phyloP scores from a whole-genome alignment of 345 rosid genomes.

The Lenwebbia sp. region DNA sequence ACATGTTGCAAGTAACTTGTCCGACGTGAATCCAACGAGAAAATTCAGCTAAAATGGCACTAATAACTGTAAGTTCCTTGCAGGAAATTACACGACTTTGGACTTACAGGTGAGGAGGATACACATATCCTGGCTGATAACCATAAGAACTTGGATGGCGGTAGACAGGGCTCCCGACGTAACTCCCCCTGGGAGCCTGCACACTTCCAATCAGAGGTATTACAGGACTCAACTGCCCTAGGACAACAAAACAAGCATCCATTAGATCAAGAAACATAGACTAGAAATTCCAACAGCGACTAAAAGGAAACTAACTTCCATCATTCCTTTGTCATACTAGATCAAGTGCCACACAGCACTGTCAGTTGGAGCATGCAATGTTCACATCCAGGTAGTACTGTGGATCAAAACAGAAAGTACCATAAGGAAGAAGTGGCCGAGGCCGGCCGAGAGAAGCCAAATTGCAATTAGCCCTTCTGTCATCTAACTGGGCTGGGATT shows the following conservation, averaged over 20 bases:
- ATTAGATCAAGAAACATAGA: background rate
- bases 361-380: background rate
- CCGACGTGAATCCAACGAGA: no score
- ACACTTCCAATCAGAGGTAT: conserved; percentile 5
- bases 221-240: conserved; percentile 12
- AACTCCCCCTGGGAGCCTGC: conserved; percentile 4
- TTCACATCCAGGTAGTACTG: background rate
- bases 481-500: conserved; percentile 27
- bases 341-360: background rate
- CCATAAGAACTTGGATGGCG: conserved; percentile 1
- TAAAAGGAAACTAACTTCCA: background rate
- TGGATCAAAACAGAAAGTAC: background rate
- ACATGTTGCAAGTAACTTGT: background rate
- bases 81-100: background rate
- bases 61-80: background rate
- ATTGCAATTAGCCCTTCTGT: conserved; percentile 23
- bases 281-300: background rate
- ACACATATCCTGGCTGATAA: conserved; percentile 8
- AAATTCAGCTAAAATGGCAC: background rate
- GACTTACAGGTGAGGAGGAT: conserved; percentile 18
- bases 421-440: conserved; percentile 9
- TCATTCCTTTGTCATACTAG: background rate
- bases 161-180: background rate
- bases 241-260: background rate
- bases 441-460: conserved; percentile 23